These are phyloP conservation scores for Populus hybrid DNA, from an alignment of 441 rosid species.

Conservation along the genomic window DNA sequence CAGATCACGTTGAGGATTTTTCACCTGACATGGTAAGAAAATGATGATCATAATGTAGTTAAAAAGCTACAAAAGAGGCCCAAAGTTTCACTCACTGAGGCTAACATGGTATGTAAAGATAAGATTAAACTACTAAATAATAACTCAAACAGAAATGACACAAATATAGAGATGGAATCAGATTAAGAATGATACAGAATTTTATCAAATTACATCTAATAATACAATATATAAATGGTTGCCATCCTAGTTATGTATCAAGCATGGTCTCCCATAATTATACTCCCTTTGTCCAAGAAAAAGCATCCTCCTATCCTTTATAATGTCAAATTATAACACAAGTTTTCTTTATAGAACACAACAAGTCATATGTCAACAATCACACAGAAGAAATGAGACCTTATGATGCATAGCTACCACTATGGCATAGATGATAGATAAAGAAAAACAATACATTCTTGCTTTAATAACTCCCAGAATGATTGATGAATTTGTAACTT, in stretches of 20 bases:
- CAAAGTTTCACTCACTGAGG: background rate
- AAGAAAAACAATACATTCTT: background rate
- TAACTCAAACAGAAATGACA: background rate
- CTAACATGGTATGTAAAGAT: background rate
- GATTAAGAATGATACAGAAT: background rate
- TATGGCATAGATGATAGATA: background rate
- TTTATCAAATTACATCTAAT: background rate
- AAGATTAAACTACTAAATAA: background rate
- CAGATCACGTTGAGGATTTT: slow-evolving; percentile 79
- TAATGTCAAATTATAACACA: background rate
- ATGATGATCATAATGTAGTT: background rate
- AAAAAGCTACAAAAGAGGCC: background rate
- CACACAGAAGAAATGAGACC: background rate
- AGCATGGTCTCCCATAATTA: background rate
- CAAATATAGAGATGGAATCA: background rate
- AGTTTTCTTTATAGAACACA: background rate
- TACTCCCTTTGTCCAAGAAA: background rate
- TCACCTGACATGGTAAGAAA: slow-evolving; percentile 43
- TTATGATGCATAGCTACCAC: background rate
- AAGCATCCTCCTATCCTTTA: background rate
- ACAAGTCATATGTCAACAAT: background rate
- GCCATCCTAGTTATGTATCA: background rate
- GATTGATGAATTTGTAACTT: background rate
- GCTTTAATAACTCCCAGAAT: background rate
- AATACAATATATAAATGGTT: background rate